phyloP scores from a whole-genome alignment of 2,329 filamentous ascomycete species.

The Talaromyces funiculosus region DNA sequence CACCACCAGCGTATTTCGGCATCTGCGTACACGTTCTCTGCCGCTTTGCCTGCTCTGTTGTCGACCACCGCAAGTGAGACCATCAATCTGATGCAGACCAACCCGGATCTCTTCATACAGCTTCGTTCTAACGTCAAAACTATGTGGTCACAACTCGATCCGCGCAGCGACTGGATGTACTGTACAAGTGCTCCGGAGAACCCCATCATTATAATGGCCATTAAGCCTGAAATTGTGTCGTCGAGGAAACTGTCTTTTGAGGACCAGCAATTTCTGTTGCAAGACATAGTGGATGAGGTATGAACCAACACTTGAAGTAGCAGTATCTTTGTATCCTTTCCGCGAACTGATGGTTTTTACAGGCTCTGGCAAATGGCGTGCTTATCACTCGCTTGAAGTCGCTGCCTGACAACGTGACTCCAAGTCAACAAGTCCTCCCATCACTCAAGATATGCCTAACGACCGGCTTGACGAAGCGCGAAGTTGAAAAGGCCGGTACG shows the following conservation, averaged over 20 bases:
- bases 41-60: conserved; percentile 85
- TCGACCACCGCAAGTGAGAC: conserved; percentile 95
- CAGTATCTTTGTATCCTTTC: neutral
- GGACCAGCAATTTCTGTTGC: conserved; percentile 78
- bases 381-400: conserved; percentile 82
- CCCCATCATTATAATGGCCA: conserved; percentile 72
- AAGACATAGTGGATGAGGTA: conserved; percentile 96
- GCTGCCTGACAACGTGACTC: conserved; percentile 60
- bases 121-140: conserved; percentile 80
- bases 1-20: conserved; percentile 94
- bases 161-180: conserved; percentile 84
- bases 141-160: conserved; percentile 83
- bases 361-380: conserved; percentile 82
- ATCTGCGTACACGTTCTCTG: conserved; percentile 90
- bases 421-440: conserved; percentile 66
- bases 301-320: conserved; percentile 22
- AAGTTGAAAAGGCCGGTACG: conserved; percentile 88
- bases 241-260: conserved; percentile 61
- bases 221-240: conserved; percentile 77
- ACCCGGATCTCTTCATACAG: conserved; percentile 71
- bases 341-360: conserved; percentile 9
- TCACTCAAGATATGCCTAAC: conserved; percentile 90
- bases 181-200: conserved; percentile 80
- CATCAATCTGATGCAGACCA: conserved; percentile 76
- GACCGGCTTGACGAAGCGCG: conserved; percentile 81